phyloP scores from a whole-genome alignment of 2,329 filamentous ascomycete species.

The Exophiala lecanii-corni region DNA sequence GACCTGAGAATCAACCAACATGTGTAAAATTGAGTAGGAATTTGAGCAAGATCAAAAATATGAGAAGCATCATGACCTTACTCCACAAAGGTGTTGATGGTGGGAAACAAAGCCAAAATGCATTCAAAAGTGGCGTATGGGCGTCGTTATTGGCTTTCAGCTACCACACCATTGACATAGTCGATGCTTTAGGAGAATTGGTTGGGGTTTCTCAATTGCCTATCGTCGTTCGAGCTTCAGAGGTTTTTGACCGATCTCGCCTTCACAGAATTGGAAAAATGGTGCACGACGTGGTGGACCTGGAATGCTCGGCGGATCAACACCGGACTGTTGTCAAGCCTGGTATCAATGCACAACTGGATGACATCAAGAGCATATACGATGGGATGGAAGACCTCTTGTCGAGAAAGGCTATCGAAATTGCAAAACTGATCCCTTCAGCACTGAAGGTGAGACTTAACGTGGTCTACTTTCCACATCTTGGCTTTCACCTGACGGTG shows the following conservation, averaged over 20 bases:
- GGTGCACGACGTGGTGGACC: constrained; percentile 59
- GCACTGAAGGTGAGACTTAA: constrained; percentile 55
- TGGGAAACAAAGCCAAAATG: constrained; percentile 46
- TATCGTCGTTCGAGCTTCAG: constrained; percentile 46
- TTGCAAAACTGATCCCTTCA: constrained; percentile 60
- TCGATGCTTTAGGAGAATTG: constrained; percentile 58
- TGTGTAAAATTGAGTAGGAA: constrained; percentile 55
- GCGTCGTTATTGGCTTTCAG: constrained; percentile 68
- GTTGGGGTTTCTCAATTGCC: constrained; percentile 42
- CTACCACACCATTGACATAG: constrained; percentile 64
- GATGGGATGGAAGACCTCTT: constrained; percentile 73
- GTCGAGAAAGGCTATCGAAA: constrained; percentile 59
- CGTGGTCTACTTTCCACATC: constrained; percentile 85
- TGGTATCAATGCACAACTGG: constrained; percentile 69
- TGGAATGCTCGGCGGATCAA: constrained; percentile 48
- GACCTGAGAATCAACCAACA: constrained; percentile 59
- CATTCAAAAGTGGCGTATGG: constrained; percentile 67
- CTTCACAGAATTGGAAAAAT: constrained; percentile 64
- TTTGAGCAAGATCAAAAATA: constrained; percentile 70
- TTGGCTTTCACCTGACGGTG: constrained; percentile 82
- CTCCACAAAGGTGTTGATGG: constrained; percentile 72
- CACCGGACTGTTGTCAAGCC: constrained; percentile 67
- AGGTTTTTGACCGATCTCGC: constrained; percentile 54
- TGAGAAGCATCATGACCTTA: constrained; percentile 63
- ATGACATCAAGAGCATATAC: constrained; percentile 71